These are phyloP conservation scores for Periconia digitata DNA, from an alignment of 2,329 filamentous ascomycete genomes.

Conservation along the genomic window DNA sequence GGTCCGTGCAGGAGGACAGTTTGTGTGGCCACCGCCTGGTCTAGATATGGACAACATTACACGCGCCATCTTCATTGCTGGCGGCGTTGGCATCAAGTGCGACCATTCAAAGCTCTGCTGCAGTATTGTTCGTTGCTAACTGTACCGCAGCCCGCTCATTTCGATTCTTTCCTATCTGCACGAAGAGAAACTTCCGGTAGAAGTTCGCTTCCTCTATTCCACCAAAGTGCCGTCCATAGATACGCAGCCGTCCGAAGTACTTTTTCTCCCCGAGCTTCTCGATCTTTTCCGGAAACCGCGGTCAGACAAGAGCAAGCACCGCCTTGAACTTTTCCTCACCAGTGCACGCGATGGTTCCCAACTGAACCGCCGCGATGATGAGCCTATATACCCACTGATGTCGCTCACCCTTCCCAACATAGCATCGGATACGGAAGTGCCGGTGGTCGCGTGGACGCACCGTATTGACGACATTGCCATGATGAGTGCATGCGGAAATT, in stretches of 20 bases:
- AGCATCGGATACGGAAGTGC: slow-evolving; percentile 31
- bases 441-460: slow-evolving; percentile 33
- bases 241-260: slow-evolving; percentile 31
- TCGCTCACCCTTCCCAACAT: slow-evolving; percentile 33
- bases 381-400: slow-evolving; percentile 36
- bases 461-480: slow-evolving; percentile 43
- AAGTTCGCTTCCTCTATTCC: slow-evolving; percentile 66
- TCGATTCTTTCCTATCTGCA: slow-evolving; percentile 69
- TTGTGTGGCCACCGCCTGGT: slow-evolving; percentile 70
- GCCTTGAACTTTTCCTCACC: slow-evolving; percentile 42
- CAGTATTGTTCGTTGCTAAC: slow-evolving; percentile 9
- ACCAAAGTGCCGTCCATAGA: slow-evolving; percentile 46
- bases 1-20: slow-evolving; percentile 78
- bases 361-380: slow-evolving; percentile 25
- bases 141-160: slow-evolving; percentile 61
- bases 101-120: slow-evolving; percentile 14
- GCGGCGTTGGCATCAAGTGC: slow-evolving; percentile 80
- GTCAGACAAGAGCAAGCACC: slow-evolving; percentile 27
- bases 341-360: slow-evolving; percentile 31
- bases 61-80: slow-evolving; percentile 73
- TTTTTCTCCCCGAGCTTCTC: slow-evolving; percentile 40
- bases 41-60: slow-evolving; percentile 50
- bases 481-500: slow-evolving; percentile 40
- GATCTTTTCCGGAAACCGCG: slow-evolving; percentile 33
- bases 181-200: slow-evolving; percentile 42